phyloP scores from a whole-genome alignment of 2,329 filamentous ascomycete species.

The Xylaria multiplex region DNA sequence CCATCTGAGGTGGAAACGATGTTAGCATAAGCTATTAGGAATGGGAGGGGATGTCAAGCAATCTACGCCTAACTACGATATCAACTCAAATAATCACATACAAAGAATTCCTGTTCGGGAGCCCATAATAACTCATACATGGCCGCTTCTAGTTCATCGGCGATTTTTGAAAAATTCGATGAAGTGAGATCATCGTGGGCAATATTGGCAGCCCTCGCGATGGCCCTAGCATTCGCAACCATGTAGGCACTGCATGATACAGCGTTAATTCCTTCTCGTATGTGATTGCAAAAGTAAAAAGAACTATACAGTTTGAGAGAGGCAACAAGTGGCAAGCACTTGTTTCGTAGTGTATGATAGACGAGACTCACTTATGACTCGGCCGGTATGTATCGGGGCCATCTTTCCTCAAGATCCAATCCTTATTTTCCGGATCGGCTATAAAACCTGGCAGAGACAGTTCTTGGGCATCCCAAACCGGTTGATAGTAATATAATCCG shows the following conservation, averaged over 20 bases:
- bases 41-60: not conserved
- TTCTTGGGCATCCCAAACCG: conserved; percentile 57
- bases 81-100: conserved; percentile 32
- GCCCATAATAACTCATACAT: conserved; percentile 54
- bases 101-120: conserved; percentile 52
- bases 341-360: not conserved
- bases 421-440: conserved; percentile 47
- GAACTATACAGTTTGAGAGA: not conserved
- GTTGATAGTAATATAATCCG: conserved; percentile 56
- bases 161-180: conserved; percentile 48
- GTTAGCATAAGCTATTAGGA: conserved; percentile 11
- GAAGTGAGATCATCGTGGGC: conserved; percentile 48
- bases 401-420: conserved; percentile 47
- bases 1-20: conserved; percentile 27
- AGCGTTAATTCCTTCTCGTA: not conserved
- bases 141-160: conserved; percentile 49
- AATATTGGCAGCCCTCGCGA: conserved; percentile 51
- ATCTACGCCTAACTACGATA: not conserved
- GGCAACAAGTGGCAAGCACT: not conserved
- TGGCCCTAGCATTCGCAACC: conserved; percentile 55
- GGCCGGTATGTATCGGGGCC: conserved; percentile 56
- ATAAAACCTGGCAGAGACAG: conserved; percentile 54
- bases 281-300: not conserved
- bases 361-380: conserved; percentile 50
- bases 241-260: conserved; percentile 50